Conservation (phyloP, 2,329 filamentous ascomycete species). For the Aspergillus felis region DNA sequence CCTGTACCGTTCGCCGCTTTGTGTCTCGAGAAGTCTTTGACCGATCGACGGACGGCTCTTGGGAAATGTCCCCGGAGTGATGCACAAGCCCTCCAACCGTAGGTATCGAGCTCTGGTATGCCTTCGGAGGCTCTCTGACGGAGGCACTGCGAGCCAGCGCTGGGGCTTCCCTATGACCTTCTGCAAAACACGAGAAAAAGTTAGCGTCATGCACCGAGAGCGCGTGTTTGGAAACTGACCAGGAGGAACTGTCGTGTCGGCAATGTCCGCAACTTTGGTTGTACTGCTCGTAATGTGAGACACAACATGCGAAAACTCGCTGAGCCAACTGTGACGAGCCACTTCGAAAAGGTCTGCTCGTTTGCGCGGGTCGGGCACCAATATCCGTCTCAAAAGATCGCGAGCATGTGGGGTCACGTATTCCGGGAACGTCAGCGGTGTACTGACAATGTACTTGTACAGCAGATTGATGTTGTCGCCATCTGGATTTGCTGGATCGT, state of each 20-base stretch:
- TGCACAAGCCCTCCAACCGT: constrained; percentile 60
- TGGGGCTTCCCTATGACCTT: constrained; percentile 53
- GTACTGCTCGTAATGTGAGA: constrained; percentile 96
- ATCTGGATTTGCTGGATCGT: constrained; percentile 96
- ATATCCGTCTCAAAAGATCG: constrained; percentile 84
- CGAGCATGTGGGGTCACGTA: constrained; percentile 96
- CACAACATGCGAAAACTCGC: constrained; percentile 93
- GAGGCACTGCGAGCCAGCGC: constrained; percentile 80
- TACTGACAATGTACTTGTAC: constrained; percentile 99
- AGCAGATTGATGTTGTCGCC: constrained; percentile 98
- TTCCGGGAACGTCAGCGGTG: constrained; percentile 94
- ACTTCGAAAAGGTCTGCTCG: constrained; percentile 96
- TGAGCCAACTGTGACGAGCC: constrained; percentile 95
- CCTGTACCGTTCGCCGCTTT: constrained; percentile 91
- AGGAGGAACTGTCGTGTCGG: constrained; percentile 67
- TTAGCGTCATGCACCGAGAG: constrained; percentile 2
- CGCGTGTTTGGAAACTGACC: constrained; percentile 35
- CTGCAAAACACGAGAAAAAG: constrained; percentile 27
- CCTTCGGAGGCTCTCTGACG: constrained; percentile 79
- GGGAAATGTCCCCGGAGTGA: constrained; percentile 71
- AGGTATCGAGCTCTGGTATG: constrained; percentile 47
- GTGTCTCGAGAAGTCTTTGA: constrained; percentile 70
- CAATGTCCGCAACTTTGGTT: constrained; percentile 79
- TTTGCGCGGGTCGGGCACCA: constrained; percentile 92
- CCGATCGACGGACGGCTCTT: constrained; percentile 59